These are phyloP conservation scores for Talaromyces sp. DNA, from an alignment of 2,329 filamentous ascomycete genomes.

Conservation along the genomic window DNA sequence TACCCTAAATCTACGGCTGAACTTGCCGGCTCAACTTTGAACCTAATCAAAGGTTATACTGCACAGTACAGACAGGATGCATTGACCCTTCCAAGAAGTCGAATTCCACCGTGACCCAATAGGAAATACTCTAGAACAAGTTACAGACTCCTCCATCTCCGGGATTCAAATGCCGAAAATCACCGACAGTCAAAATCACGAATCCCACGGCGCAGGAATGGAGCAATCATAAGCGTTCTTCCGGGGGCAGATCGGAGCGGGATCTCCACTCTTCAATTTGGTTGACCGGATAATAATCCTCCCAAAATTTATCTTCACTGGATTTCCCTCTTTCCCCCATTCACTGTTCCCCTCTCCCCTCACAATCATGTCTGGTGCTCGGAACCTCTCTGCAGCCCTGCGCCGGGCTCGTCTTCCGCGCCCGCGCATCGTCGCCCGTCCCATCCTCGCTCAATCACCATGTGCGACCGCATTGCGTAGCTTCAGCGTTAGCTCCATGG, in stretches of 20 bases:
- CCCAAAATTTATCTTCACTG: constrained; percentile 21
- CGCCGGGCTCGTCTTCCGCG: constrained; percentile 38
- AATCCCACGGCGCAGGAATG: no score
- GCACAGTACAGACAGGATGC: no score
- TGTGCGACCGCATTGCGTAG: constrained; percentile 26
- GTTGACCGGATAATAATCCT: constrained; percentile 10
- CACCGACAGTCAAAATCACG: not conserved
- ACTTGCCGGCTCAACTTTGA: no score
- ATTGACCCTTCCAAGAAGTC: no score
- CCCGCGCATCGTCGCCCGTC: constrained; percentile 27
- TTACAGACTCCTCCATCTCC: not conserved
- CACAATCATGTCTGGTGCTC: constrained; percentile 33
- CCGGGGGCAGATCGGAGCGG: constrained; percentile 19
- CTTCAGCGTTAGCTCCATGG: constrained; percentile 34
- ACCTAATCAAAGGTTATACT: no score
- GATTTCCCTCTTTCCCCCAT: not conserved
- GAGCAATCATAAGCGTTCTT: not conserved
- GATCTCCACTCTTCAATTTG: constrained; percentile 22
- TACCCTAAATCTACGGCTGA: no score
- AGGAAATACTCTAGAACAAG: no score
- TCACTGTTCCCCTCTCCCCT: not conserved
- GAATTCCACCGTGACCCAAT: no score
- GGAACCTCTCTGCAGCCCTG: constrained; percentile 35
- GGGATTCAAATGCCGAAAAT: constrained; percentile 4
- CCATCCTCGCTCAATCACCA: constrained; percentile 22